Base-by-base conservation (phyloP, 164 flowering plant genomes). In the Sextonia rubra region DNA sequence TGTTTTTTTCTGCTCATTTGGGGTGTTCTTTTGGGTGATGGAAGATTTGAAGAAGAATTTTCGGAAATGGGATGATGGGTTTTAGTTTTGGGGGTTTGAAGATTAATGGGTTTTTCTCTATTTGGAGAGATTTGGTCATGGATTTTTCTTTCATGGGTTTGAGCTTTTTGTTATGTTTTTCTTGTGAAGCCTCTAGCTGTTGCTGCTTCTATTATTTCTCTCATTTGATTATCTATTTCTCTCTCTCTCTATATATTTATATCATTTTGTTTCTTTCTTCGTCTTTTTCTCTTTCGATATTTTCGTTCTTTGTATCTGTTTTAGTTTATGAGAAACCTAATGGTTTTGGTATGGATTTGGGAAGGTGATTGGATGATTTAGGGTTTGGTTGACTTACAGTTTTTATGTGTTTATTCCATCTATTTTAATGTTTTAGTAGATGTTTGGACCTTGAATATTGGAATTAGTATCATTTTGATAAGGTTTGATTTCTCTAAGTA, bases 271-370 rank as follows among this genome's bases (percentile, higher is more conserved):
- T n/a, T 64, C 69, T 68, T 47, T 60, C 60, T 68, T 60, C 71
- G 66, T 66, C 64, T 66, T 24, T 15, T 0, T 69, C 73, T 73
- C 29, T 66, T 20, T 20, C n/a, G 58, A 15, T 52, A 5, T 52
- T 52, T 52, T 52, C 58, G 44, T 37, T 37, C 24, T 72, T 73
- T 72, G 6, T 71, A 24, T 29, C 48, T 69, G 65, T 77, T 80
- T 79, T 70, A 58, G 67, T 73, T 77, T 76, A 72, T 76, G 81
- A 80, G 76, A 86, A 83, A 85, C 82, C 86, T 71, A 86, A 85
- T 85, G n/a, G n/a, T n/a, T n/a, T n/a, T n/a, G n/a, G n/a, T n/a
- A n/a, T n/a, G n/a, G n/a, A n/a, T n/a, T n/a, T n/a, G n/a, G n/a
- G n/a, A n/a, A n/a, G n/a, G n/a, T n/a, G n/a, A n/a, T n/a, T n/a